Evolutionary conservation across 208 protist species (phyloP).

Genomic region (Trypanosoma melophagium): DNA sequence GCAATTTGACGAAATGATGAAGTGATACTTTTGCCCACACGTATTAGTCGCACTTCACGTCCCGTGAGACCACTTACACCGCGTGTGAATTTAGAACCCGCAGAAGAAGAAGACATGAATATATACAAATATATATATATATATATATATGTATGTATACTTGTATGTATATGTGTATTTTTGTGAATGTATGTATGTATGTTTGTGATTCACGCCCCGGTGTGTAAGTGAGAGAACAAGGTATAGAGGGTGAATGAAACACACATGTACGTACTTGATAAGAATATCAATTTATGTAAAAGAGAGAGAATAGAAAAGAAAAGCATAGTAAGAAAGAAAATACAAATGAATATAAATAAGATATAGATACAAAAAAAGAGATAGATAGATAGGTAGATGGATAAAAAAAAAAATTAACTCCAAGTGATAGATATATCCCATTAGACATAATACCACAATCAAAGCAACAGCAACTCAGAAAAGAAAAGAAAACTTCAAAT

Average conservation of each 20-base stretch:
- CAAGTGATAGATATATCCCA: too few species aligned
- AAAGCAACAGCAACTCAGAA: not conserved
- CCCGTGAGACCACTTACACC: constrained; percentile 37
- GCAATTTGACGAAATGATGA: constrained; percentile 36
- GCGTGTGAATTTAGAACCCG: constrained; percentile 15
- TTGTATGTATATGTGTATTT: not conserved
- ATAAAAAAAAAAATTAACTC: not conserved
- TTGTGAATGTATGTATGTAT: not conserved
- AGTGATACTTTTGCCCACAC: constrained; percentile 38
- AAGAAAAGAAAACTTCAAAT: constrained; percentile 14
- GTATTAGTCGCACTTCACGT: constrained; percentile 25
- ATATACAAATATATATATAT: not conserved
- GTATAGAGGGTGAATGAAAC: too few species aligned
- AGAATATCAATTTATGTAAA: too few species aligned
- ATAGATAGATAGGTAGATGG: not conserved
- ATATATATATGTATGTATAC: not conserved
- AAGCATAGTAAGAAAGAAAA: too few species aligned
- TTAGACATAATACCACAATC: not conserved
- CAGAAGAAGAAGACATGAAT: not conserved
- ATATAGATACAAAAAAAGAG: not conserved
- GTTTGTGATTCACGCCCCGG: not conserved
- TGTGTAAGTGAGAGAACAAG: too few species aligned
- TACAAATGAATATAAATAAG: too few species aligned
- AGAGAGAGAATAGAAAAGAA: too few species aligned
- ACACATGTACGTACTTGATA: too few species aligned